Evolutionary conservation across 2,329 filamentous ascomycete genomes (phyloP).

Genomic region (Phialemonium atrogriseum): DNA sequence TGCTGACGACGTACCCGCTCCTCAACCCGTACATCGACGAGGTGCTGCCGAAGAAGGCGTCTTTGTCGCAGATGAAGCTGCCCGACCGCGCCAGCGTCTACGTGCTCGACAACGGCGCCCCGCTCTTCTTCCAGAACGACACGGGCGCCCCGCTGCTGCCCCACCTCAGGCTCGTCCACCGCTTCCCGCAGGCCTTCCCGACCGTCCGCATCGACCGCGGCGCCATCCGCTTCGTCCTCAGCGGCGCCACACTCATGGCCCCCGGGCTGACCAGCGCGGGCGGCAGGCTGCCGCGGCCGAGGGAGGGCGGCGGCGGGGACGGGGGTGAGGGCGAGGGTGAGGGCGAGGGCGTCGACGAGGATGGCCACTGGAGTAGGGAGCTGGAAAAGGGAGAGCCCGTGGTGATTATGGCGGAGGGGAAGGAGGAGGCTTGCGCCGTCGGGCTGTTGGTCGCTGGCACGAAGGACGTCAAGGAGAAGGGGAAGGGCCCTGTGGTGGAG

Average conservation of each 20-base stretch:
- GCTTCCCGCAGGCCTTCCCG: conserved; percentile 77
- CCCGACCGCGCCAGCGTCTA: conserved; percentile 88
- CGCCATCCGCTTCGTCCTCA: conserved; percentile 92
- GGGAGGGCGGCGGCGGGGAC: conserved; percentile 21
- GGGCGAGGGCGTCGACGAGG: conserved; percentile 31
- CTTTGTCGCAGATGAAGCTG: conserved; percentile 84
- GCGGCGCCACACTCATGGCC: conserved; percentile 91
- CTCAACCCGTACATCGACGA: conserved; percentile 86
- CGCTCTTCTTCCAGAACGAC: conserved; percentile 87
- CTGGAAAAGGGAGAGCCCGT: conserved; percentile 76
- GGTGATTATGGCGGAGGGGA: conserved; percentile 86
- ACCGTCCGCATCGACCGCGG: conserved; percentile 87
- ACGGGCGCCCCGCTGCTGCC: conserved; percentile 66
- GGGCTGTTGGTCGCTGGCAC: conserved; percentile 79
- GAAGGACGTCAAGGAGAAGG: conserved; percentile 85
- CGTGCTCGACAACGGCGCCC: conserved; percentile 59
- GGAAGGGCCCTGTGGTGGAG: conserved; percentile 91
- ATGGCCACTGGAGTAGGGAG: conserved; percentile 55
- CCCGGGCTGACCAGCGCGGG: conserved; percentile 82
- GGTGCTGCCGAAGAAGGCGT: conserved; percentile 88
- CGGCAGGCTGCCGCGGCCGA: conserved; percentile 61
- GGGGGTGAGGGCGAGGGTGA: conserved; percentile 15
- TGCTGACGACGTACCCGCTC: conserved; percentile 77
- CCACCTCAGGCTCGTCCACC: conserved; percentile 82
- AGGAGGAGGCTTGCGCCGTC: conserved; percentile 82